Evolutionary conservation across 306 rosid species (phyloP), one percentile per base, ranked within the genome.

Genomic region (Prosopis cineraria): DNA sequence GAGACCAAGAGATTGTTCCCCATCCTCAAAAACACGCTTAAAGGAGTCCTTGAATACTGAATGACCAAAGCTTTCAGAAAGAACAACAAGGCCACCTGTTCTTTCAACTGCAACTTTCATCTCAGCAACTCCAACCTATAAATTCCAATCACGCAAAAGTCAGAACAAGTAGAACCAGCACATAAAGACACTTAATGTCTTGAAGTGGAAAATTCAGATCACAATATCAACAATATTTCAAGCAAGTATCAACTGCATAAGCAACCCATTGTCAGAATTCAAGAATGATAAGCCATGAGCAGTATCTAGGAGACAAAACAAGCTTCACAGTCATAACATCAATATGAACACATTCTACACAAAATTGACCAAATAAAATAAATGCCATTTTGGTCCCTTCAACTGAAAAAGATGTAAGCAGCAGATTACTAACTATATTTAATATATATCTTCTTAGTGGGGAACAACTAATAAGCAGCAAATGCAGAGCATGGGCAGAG

Each of bases 41-140:
- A 93, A 93, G 75, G 98, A 93, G 85, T 93, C 90, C 79, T 93
- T 93, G 85, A 93, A 93, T 75, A 93, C 97, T 34, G 97, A 91
- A 82, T 93, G 98, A 40, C 97, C 97, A 84, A 93, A 93, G 80
- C 98, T 93, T 87, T 93, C 98, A 27, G 98, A 84, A 43, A 87
- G 83, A 79, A 91, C 98, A 83, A 88, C 91, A 81, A 93, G 98
- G 37, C 98, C 98, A 43, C 98, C 95, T 3, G 94, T 91, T 78
- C 83, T 93, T 80, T 93, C 98, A 65, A 93, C 93, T 36, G 90
- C 91, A 71, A 93, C 91, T 87, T 93, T 93, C 90, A 91, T 93
- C 84, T 93, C 98, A 7, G 95, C 97, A 79, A 93, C 91, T 78
- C 98, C 98, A 83, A 93, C 98, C 98, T 93, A 58, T 68, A 82